Evolutionary conservation across 225 moss, liverwort and hornwort genomes (phyloP).

Genomic region (Marchantia paleacea): DNA sequence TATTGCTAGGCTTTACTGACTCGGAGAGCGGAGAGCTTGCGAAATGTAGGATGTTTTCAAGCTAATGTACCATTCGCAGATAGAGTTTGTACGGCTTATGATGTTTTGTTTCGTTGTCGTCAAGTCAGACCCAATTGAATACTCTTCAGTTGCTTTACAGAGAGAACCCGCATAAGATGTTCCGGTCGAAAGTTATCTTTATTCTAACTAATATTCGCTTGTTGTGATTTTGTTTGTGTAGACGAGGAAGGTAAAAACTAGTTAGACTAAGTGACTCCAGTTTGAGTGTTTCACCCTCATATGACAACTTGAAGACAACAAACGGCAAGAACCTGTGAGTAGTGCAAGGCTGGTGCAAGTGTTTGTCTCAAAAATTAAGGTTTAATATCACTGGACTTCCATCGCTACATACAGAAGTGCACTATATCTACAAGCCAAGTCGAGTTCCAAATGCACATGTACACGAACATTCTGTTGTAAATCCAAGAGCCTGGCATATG

Average conservation of each 20-base stretch:
- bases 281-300: background rate
- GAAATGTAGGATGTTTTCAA: background rate
- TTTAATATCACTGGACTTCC: background rate
- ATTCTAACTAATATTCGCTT: background rate
- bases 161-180: background rate
- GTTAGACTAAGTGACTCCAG: background rate
- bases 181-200: background rate
- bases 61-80: background rate
- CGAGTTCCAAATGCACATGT: background rate
- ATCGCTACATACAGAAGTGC: background rate
- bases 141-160: background rate
- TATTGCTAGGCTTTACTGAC: too few relatives aligned
- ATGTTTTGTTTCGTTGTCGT: background rate
- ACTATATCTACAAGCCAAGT: background rate
- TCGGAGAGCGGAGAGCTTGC: too few relatives aligned
- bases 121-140: background rate
- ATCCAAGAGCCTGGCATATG: background rate
- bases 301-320: background rate
- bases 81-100: background rate
- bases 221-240: background rate
- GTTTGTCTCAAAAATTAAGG: background rate
- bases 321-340: slow-evolving; percentile 6
- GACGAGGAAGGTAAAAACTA: slow-evolving; percentile 15
- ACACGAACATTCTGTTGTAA: background rate
- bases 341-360: background rate